phyloP scores from a whole-genome alignment of 306 rosid genomes.

The Ochetophila trinervis region DNA sequence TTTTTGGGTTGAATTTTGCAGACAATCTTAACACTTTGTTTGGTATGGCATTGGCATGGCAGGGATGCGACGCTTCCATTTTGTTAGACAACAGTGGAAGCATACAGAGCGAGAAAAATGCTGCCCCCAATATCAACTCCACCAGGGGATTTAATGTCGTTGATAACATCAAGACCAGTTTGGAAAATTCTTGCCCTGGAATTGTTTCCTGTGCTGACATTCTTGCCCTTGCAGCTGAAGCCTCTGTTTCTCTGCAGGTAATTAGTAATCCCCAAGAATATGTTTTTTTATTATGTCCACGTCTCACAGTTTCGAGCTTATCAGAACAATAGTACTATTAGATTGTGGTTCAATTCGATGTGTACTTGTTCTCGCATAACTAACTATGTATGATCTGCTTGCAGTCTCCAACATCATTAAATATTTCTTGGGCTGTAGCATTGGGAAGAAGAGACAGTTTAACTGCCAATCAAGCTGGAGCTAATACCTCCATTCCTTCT shows the following conservation, averaged over 20 bases:
- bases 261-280: too few species aligned
- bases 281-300: too few species aligned
- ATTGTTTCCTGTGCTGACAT: slow-evolving; percentile 76
- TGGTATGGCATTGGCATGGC: not conserved
- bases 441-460: slow-evolving; percentile 70
- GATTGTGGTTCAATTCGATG: too few species aligned
- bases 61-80: slow-evolving; percentile 80
- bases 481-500: slow-evolving; percentile 48
- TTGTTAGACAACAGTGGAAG: slow-evolving; percentile 48
- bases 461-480: slow-evolving; percentile 61
- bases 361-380: too few species aligned
- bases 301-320: too few species aligned
- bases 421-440: slow-evolving; percentile 62
- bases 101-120: slow-evolving; percentile 70
- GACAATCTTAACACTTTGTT: not conserved
- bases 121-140: slow-evolving; percentile 47
- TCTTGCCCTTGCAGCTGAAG: slow-evolving; percentile 66
- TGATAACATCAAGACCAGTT: slow-evolving; percentile 54
- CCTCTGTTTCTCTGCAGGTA: slow-evolving; percentile 31
- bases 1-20: not conserved
- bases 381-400: too few species aligned
- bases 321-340: too few species aligned
- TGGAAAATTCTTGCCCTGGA: slow-evolving; percentile 59
- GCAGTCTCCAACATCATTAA: slow-evolving; percentile 11
- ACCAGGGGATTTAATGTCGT: slow-evolving; percentile 50